Base-by-base conservation (phyloP, 2,329 filamentous ascomycete species). In the Cercospora brassicicola region DNA sequence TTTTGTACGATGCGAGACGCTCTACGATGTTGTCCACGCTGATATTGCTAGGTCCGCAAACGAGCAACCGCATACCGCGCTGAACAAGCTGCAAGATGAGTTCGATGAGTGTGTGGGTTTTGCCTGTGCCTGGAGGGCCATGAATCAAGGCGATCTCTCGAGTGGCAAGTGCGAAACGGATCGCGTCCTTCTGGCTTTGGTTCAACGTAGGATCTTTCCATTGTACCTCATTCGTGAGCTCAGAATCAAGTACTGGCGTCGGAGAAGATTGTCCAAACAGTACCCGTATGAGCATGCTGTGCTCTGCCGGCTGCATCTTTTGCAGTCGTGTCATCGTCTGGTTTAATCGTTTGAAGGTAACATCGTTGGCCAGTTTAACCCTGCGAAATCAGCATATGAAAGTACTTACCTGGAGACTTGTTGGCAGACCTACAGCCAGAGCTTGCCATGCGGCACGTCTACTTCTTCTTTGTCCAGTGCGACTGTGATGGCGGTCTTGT, bases 11-110 rank as follows among this genome's bases (percentile, higher is more conserved):
- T 1, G 93, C 88, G 1, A 98, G 86, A 7, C 95, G 89, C 80
- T 99, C 95, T 8, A 97, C 94, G 67, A 99, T 96, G 77, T 99
- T 99, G 85, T 99, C 95, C 0, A 99, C 95, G 0, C 93, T 95
- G 73, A 99, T 94, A 78, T 99, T 99, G 31, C 93, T 97, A 0
- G 95, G 95, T 0, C 94, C 95, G 75, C 95, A 98, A n/a, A 98
- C 94, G 1, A 98, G 85, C 10, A 98, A 84, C 1, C 93, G 88
- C 64, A 90, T 85, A 36, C 89, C 86, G 26, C 88, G 87, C 76
- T 89, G 90, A 64, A 96, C 84, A 73, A 98, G 83, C 77, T 99
- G 95, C n/a, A 96, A 84, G 69, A 99, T 96, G 11, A 99, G 84
- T 79, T 99, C 95, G 68, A 99, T 94, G 45, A 99, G 82, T 0